These are phyloP conservation scores for Camillea tinctor DNA, from an alignment of 2,329 filamentous ascomycete genomes.

Conservation along the genomic window DNA sequence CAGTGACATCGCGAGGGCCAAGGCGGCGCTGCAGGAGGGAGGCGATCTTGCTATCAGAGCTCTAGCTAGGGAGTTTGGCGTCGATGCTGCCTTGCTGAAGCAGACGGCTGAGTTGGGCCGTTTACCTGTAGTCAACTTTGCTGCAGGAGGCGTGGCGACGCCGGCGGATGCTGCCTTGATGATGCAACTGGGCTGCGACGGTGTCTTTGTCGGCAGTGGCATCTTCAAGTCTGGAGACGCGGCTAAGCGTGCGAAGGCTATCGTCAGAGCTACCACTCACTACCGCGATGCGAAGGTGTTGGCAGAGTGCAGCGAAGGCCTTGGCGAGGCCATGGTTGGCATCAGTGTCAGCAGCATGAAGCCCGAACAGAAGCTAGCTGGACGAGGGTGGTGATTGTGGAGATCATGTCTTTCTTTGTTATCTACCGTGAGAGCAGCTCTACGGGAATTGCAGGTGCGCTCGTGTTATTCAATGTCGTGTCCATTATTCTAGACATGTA, in stretches of 20 bases:
- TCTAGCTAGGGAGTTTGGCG: conserved; percentile 78
- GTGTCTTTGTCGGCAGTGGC: conserved; percentile 93
- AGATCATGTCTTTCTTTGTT: background rate
- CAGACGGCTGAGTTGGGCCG: conserved; percentile 85
- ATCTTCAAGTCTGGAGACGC: conserved; percentile 98
- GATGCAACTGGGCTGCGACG: conserved; percentile 99
- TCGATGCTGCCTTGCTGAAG: conserved; percentile 74
- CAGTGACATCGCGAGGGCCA: conserved; percentile 75
- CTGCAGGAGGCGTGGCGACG: conserved; percentile 98
- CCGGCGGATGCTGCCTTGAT: conserved; percentile 92
- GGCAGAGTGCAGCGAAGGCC: conserved; percentile 80
- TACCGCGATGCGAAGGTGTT: conserved; percentile 82
- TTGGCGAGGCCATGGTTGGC: conserved; percentile 98
- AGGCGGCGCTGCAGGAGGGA: conserved; percentile 64
- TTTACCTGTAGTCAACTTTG: conserved; percentile 95
- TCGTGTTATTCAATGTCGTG: background rate
- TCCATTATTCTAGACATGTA: background rate
- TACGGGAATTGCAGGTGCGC: background rate
- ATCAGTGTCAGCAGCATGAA: conserved; percentile 82
- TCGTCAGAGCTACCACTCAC: conserved; percentile 91
- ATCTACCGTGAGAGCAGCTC: background rate
- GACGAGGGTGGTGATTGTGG: conserved; percentile 71
- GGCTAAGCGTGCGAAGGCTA: conserved; percentile 85
- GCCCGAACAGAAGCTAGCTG: conserved; percentile 78
- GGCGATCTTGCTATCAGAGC: conserved; percentile 59